Evolutionary conservation across 2,329 filamentous ascomycete species (phyloP), one percentile per base, ranked within the genome.

Genomic region (Xylaria multiplex): DNA sequence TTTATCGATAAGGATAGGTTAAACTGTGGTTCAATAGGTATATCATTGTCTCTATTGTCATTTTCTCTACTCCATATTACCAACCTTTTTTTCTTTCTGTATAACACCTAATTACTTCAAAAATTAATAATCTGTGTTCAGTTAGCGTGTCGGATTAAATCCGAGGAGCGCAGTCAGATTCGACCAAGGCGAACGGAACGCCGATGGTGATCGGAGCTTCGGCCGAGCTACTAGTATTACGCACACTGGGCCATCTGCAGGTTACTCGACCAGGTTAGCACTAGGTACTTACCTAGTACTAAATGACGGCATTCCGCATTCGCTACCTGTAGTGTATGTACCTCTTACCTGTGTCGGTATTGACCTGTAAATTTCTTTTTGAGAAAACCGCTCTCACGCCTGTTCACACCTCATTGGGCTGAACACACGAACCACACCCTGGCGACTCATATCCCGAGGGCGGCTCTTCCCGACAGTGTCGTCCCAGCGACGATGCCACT

Each of bases 251-350:
- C 49, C 6, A 35, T 13, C n/a, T 32, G 7, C 27, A 27, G 32
- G 32, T 11, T 35, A 35, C 32, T 35, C 27, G 6, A 35, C 32
- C 9, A 11, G 9, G 7, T 11, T 35, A 35, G 32, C 6, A 11
- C 7, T 40, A 40, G 37, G 37, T 40, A 40, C 37, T 13, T 45
- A 14, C 11, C 11, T 30, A 27, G 27, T 43, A 24, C 4, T n/a
- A 9, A 35, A 68, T 68, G 67, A 69, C 65, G 67, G 67, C 66
- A 67, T 65, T 37, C 48, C 45, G 52, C 57, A 46, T 60, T 59
- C 19, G 52, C 50, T 53, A 32, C 16, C 46, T 46, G 19, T 19
- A 19, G 19, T 19, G 19, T 19, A 37, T 37, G 48, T 14, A 30
- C 37, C n/a, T 46, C 7, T 48, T 49, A 43, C 16, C 52, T 55